phyloP scores from a whole-genome alignment of 768 basidiomycete species.

The Naganishia onofrii region DNA sequence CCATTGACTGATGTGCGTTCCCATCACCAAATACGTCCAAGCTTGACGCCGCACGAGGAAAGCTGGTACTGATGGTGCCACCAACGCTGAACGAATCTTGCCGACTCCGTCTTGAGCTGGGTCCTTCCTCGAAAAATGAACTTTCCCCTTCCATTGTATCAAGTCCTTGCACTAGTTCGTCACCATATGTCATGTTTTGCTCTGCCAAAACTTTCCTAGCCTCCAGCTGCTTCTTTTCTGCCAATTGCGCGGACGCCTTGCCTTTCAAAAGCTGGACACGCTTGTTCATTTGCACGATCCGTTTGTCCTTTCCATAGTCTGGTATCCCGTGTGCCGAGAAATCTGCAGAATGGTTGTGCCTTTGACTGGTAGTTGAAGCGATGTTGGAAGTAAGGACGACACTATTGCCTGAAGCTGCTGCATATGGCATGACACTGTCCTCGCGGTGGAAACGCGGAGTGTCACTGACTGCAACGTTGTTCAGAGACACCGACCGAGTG shows the following conservation, averaged over 20 bases:
- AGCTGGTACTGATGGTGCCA: slow-evolving; percentile 1
- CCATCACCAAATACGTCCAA: slow-evolving; percentile 20
- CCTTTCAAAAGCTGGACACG: slow-evolving; percentile 50
- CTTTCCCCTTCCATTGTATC: slow-evolving; percentile 31
- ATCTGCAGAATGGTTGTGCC: slow-evolving; percentile 28
- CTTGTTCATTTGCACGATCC: slow-evolving; percentile 50
- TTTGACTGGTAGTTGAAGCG: slow-evolving; percentile 59
- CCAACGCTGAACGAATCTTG: slow-evolving; percentile 25
- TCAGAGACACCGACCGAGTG: slow-evolving; percentile 23
- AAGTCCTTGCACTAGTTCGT: slow-evolving; percentile 36
- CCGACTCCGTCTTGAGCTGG: slow-evolving; percentile 21
- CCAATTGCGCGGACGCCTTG: slow-evolving; percentile 32
- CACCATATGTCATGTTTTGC: slow-evolving; percentile 20
- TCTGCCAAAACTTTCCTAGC: slow-evolving; percentile 8
- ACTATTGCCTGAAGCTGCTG: slow-evolving; percentile 90
- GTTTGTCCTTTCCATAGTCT: slow-evolving; percentile 41
- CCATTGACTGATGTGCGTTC: slow-evolving; percentile 21
- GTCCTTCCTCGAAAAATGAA: slow-evolving; percentile 26
- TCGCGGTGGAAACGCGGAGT: background rate
- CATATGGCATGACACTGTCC: slow-evolving; percentile 40
- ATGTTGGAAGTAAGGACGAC: slow-evolving; percentile 87
- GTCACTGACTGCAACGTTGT: slow-evolving; percentile 20
- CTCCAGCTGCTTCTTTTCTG: slow-evolving; percentile 27
- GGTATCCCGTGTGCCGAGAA: slow-evolving; percentile 38
- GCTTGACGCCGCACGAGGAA: slow-evolving; percentile 25